Conservation (phyloP, 2,329 filamentous ascomycete genomes). For the Cordyceps fumosorosea region DNA sequence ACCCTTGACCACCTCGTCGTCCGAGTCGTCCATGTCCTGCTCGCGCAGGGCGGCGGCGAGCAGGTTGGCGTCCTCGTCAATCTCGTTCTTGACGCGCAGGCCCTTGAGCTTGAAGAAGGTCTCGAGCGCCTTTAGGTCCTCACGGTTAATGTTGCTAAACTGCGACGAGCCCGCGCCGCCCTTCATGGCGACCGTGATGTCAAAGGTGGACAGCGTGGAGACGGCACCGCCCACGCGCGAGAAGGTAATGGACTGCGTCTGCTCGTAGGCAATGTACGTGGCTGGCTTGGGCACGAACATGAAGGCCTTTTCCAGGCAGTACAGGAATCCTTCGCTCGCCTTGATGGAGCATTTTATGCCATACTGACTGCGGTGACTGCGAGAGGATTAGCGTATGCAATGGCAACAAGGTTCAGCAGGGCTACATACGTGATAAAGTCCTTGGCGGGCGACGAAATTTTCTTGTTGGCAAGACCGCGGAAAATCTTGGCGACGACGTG, state of each 20-base stretch:
- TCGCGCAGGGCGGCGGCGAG: conserved; percentile 78
- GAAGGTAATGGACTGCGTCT: conserved; percentile 86
- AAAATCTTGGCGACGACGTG: conserved; percentile 95
- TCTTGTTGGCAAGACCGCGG: conserved; percentile 88
- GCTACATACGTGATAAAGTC: conserved; percentile 70
- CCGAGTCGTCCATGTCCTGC: conserved; percentile 75
- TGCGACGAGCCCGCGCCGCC: conserved; percentile 80
- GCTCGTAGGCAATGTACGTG: conserved; percentile 93
- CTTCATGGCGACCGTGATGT: conserved; percentile 91
- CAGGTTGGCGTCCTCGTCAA: conserved; percentile 81
- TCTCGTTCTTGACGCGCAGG: conserved; percentile 96
- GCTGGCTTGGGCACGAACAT: conserved; percentile 99
- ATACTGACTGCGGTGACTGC: conserved; percentile 78
- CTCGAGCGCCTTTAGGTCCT: conserved; percentile 95
- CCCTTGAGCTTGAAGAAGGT: conserved; percentile 96
- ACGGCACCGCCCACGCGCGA: conserved; percentile 91
- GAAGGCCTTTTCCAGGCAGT: conserved; percentile 95
- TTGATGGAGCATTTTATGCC: conserved; percentile 99
- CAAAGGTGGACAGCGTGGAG: conserved; percentile 90
- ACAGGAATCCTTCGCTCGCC: conserved; percentile 94
- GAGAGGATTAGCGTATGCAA: not conserved
- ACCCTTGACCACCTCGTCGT: conserved; percentile 66
- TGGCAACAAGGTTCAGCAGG: not conserved
- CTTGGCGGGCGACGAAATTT: conserved; percentile 86
- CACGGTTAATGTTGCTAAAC: conserved; percentile 98